These are phyloP conservation scores for Croton laevigatus DNA, from an alignment of 441 rosid species.

Conservation along the genomic window DNA sequence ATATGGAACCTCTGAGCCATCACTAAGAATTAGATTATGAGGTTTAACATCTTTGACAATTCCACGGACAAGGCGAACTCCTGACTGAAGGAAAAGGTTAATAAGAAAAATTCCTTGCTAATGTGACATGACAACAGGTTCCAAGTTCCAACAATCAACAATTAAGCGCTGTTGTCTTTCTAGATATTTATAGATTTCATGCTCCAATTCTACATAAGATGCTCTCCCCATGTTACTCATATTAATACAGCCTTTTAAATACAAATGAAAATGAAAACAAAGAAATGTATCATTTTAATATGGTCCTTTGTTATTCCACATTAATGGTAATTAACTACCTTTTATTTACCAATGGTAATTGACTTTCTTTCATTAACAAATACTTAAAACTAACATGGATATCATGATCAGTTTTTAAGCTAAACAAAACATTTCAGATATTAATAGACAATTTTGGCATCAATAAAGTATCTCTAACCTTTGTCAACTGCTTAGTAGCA, in stretches of 20 bases:
- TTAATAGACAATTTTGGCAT: neutral
- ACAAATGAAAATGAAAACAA: neutral
- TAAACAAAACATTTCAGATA: neutral
- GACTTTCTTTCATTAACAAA: neutral
- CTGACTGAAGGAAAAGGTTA: slow-evolving; percentile 51
- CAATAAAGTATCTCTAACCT: slow-evolving; percentile 41
- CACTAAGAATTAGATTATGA: slow-evolving; percentile 60
- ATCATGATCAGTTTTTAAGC: neutral
- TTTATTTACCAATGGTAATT: neutral
- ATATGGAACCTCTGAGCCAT: slow-evolving; percentile 83
- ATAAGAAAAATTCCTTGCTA: slow-evolving; percentile 7
- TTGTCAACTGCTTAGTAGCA: slow-evolving; percentile 80
- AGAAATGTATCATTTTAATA: neutral
- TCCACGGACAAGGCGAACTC: slow-evolving; percentile 82
- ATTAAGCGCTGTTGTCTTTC: neutral
- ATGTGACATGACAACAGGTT: slow-evolving; percentile 1
- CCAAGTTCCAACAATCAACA: neutral
- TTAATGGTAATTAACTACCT: neutral
- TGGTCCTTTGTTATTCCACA: slow-evolving; percentile 2
- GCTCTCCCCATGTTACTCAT: neutral
- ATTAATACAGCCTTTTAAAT: neutral
- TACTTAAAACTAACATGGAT: neutral
- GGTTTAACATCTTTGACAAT: slow-evolving; percentile 82
- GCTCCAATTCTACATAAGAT: neutral
- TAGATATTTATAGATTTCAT: neutral